phyloP scores from a whole-genome alignment of 2,329 filamentous ascomycete species.

The Microsporum canis region DNA sequence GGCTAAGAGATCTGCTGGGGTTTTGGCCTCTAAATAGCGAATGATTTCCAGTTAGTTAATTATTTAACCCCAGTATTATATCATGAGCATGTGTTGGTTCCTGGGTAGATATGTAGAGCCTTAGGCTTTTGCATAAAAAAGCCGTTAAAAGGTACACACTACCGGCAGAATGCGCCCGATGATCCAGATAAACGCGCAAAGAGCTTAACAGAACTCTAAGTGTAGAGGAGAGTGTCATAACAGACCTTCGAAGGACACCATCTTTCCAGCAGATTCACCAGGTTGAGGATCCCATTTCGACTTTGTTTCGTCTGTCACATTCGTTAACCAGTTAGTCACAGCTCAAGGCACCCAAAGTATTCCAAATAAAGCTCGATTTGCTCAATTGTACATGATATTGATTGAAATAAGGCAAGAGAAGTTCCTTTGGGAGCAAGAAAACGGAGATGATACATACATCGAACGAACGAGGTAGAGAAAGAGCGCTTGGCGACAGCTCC shows the following conservation, averaged over 20 bases:
- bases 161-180: not conserved
- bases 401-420: not conserved
- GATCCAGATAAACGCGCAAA: not conserved
- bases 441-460: slow-evolving; percentile 32
- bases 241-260: slow-evolving; percentile 37
- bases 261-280: slow-evolving; percentile 31
- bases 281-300: slow-evolving; percentile 32
- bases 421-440: not conserved
- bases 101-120: not conserved
- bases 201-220: not conserved
- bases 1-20: slow-evolving; percentile 67
- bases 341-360: not conserved
- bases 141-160: not conserved
- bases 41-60: not conserved
- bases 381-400: not conserved
- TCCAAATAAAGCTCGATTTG: not conserved
- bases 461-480: slow-evolving; percentile 36
- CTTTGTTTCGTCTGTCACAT: slow-evolving; percentile 14
- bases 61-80: not conserved
- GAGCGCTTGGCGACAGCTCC: slow-evolving; percentile 34
- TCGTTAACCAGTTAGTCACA: slow-evolving; percentile 15
- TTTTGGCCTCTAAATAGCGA: slow-evolving; percentile 59
- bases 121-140: not conserved
- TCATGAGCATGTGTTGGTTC: not conserved
- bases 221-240: slow-evolving; percentile 7